Evolutionary conservation across 305 asterid species (phyloP).

Genomic region (Petunia hybrid): DNA sequence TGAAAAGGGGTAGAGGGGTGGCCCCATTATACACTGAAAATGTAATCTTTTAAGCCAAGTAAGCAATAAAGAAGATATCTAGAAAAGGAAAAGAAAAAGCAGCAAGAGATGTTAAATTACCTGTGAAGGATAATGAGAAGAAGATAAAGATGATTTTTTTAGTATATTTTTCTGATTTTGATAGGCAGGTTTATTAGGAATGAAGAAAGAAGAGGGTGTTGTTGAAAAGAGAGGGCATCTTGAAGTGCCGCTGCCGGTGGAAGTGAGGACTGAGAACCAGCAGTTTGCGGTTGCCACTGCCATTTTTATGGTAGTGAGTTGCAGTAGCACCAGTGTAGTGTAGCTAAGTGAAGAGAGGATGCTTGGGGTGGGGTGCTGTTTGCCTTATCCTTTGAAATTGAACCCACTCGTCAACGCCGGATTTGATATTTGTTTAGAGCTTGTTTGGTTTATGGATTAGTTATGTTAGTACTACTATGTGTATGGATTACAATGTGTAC

Average conservation of each 20-base stretch:
- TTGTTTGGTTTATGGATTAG: too few species aligned
- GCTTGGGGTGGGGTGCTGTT: neutral
- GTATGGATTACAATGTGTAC: too few species aligned
- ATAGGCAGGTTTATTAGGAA: conserved; percentile 44
- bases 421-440: too few species aligned
- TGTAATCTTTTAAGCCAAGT: too few species aligned
- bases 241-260: conserved; percentile 49
- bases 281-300: conserved; percentile 67
- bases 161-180: conserved; percentile 37
- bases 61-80: neutral
- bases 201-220: conserved; percentile 37
- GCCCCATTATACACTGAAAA: too few species aligned
- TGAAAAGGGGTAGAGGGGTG: too few species aligned
- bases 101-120: conserved; percentile 37
- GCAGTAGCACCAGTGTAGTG: neutral
- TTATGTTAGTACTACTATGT: too few species aligned
- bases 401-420: too few species aligned
- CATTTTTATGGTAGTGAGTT: conserved; percentile 40
- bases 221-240: conserved; percentile 45
- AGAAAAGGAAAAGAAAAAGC: neutral
- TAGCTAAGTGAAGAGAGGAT: neutral
- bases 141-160: conserved; percentile 38
- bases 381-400: neutral
- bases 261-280: conserved; percentile 50
- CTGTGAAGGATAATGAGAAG: conserved; percentile 45